phyloP scores from a whole-genome alignment of 2,329 filamentous ascomycete species.

The Sphaerulina musiva region DNA sequence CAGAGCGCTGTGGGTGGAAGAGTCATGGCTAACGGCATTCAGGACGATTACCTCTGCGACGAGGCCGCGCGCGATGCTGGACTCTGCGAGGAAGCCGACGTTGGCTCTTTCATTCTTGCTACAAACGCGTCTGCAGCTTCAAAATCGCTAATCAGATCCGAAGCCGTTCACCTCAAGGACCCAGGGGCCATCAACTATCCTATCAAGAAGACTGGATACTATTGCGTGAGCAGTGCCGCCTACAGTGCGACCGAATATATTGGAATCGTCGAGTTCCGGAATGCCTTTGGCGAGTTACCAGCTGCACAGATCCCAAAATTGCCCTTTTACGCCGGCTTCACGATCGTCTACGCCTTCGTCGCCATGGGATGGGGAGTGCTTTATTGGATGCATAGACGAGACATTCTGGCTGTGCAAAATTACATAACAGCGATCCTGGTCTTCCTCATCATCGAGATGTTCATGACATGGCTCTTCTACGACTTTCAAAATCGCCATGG shows the following conservation, averaged over 20 bases:
- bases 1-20: not conserved
- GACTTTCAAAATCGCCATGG: conserved; percentile 92
- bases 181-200: conserved; percentile 70
- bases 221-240: conserved; percentile 76
- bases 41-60: conserved; percentile 70
- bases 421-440: conserved; percentile 96
- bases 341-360: conserved; percentile 86
- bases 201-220: conserved; percentile 88
- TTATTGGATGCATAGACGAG: conserved; percentile 87
- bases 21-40: conserved; percentile 18
- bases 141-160: conserved; percentile 65
- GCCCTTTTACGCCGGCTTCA: conserved; percentile 91
- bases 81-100: conserved; percentile 67
- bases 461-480: conserved; percentile 99
- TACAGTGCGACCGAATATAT: conserved; percentile 65
- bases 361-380: conserved; percentile 87
- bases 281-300: conserved; percentile 91
- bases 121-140: conserved; percentile 67
- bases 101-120: conserved; percentile 77
- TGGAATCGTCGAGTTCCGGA: conserved; percentile 83
- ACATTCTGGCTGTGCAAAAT: conserved; percentile 95
- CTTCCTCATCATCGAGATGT: conserved; percentile 90
- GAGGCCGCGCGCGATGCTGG: conserved; percentile 60
- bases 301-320: conserved; percentile 94
- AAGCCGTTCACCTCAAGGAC: conserved; percentile 74